phyloP scores from a whole-genome alignment of 176 grass and related monocot species.

The Phyllostachys edulis region DNA sequence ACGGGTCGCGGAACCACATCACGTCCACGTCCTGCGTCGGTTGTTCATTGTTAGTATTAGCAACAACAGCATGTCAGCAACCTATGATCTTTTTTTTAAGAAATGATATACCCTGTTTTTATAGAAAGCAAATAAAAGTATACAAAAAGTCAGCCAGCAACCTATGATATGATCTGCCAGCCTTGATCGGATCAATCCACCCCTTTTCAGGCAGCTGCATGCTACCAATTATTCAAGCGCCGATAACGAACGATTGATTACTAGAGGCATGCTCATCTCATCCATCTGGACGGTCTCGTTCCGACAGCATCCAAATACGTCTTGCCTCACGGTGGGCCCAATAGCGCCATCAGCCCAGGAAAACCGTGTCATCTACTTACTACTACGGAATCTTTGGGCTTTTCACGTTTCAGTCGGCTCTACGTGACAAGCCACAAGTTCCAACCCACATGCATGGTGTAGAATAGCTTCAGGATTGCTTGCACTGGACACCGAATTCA shows the following conservation, averaged over 20 bases:
- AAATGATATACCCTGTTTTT: no score
- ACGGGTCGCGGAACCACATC: constrained; percentile 93
- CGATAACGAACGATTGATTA: neutral
- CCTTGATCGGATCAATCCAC: neutral
- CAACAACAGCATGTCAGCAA: neutral
- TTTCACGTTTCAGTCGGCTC: neutral
- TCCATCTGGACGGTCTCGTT: neutral
- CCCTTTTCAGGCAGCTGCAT: neutral
- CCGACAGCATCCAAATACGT: neutral
- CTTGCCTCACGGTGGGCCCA: neutral
- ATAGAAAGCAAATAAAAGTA: no score
- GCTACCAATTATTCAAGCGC: neutral
- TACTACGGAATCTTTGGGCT: neutral
- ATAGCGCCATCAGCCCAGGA: neutral
- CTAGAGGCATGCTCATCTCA: no score
- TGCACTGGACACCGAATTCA: no score
- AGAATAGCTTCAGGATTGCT: no score
- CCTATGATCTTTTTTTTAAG: no score
- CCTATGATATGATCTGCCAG: no score
- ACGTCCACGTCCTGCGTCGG: constrained; percentile 74
- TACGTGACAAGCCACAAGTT: neutral
- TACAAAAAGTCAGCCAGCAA: no score
- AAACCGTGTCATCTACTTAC: neutral
- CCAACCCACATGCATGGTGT: neutral
- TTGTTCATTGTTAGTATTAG: neutral